Percentiles rank a stretch among this genome's conserved stretches.
phyloP scores from a whole-genome alignment of 2,329 filamentous ascomycete species.

The Pseudocercospora cruenta region DNA sequence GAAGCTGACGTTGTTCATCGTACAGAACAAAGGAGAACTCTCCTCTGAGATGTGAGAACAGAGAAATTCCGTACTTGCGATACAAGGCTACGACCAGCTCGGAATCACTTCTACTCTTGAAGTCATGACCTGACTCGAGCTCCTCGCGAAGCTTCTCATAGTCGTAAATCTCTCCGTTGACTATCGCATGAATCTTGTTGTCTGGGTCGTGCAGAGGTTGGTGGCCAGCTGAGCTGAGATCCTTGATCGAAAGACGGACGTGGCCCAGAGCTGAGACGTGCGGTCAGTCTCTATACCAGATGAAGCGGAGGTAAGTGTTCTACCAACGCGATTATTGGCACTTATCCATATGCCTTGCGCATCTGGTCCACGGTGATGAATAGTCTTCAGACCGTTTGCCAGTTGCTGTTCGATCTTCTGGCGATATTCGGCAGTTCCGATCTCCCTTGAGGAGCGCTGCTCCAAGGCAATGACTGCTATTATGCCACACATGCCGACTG shows the following conservation, averaged over 20 bases:
- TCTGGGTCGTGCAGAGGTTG: conserved; percentile 47
- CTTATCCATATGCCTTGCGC: conserved; percentile 52
- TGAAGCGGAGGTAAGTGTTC: neutral
- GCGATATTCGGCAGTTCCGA: neutral
- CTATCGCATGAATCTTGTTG: conserved; percentile 56
- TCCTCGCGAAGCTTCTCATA: conserved; percentile 50
- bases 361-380: conserved; percentile 46
- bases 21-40: conserved; percentile 60
- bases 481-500: neutral
- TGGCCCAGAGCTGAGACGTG: conserved; percentile 50
- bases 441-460: neutral
- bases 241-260: conserved; percentile 58
- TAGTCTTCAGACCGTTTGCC: conserved; percentile 1
- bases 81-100: conserved; percentile 60
- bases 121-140: conserved; percentile 46
- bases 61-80: conserved; percentile 51
- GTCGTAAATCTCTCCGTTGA: conserved; percentile 65
- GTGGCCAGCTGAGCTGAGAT: conserved; percentile 51
- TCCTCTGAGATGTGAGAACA: conserved; percentile 54
- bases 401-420: neutral
- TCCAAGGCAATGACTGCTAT: neutral
- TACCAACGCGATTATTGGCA: conserved; percentile 49
- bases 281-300: conserved; percentile 31
- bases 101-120: conserved; percentile 53
- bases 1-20: conserved; percentile 47